A percentile compares a stretch with the other conserved stretches of the same genome.
phyloP scores from a whole-genome alignment of 768 basidiomycete genomes.

The Kwoniella mangroviensis region DNA sequence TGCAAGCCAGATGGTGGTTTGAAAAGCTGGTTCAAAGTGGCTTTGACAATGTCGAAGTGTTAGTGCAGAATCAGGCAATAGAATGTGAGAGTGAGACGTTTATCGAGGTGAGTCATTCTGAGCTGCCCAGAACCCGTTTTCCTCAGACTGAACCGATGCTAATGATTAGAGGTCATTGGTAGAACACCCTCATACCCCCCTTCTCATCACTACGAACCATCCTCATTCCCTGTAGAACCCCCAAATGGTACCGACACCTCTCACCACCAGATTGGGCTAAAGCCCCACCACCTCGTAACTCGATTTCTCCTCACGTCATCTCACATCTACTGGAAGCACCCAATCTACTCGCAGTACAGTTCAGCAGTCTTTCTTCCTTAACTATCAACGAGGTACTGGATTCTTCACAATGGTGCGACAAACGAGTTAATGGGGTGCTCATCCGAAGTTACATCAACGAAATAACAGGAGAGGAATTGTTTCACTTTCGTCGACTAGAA shows the following conservation, averaged over 20 bases:
- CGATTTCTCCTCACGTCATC: constrained; percentile 23
- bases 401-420: constrained; percentile 10
- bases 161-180: background rate
- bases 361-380: constrained; percentile 4
- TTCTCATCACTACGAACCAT: constrained; percentile 13
- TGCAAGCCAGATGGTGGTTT: constrained; percentile 8
- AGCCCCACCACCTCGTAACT: constrained; percentile 18
- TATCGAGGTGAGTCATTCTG: constrained; percentile 21
- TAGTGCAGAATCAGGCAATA: constrained; percentile 17
- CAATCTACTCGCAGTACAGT: constrained; percentile 15
- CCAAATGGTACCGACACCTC: constrained; percentile 16
- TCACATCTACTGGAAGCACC: constrained; percentile 11
- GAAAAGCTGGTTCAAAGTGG: constrained; percentile 18
- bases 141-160: background rate
- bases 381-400: constrained; percentile 8
- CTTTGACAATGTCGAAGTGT: constrained; percentile 6
- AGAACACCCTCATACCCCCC: constrained; percentile 26
- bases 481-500: constrained; percentile 17
- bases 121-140: background rate
- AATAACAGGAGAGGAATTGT: constrained; percentile 19
- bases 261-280: constrained; percentile 23
- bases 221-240: constrained; percentile 11
- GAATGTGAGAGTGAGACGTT: constrained; percentile 24
- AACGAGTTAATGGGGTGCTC: constrained; percentile 20
- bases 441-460: constrained; percentile 17